Conservation (phyloP, 2,329 filamentous ascomycete species). For the Lomentospora prolificans region DNA sequence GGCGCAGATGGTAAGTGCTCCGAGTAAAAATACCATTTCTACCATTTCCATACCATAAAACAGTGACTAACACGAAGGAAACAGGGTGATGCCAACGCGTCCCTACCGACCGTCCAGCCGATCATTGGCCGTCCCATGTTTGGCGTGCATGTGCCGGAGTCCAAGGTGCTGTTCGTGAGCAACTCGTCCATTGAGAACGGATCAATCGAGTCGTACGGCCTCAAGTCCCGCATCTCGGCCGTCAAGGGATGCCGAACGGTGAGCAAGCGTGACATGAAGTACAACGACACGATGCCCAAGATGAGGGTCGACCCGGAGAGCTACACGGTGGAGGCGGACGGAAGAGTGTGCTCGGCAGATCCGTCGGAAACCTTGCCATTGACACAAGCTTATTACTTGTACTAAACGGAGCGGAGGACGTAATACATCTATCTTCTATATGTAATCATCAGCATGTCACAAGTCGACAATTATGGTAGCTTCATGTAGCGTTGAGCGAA, state of each 20-base stretch:
- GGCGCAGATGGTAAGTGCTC: slow-evolving; percentile 63
- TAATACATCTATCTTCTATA: too few species aligned
- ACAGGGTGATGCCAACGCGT: slow-evolving; percentile 70
- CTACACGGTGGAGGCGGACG: slow-evolving; percentile 82
- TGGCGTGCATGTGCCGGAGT: slow-evolving; percentile 59
- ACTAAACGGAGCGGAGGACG: slow-evolving; percentile 32
- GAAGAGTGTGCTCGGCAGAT: slow-evolving; percentile 60
- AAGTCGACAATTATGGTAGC: background rate
- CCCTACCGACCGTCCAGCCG: slow-evolving; percentile 82
- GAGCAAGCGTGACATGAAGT: slow-evolving; percentile 82
- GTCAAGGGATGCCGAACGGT: slow-evolving; percentile 68
- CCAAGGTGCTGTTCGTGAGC: slow-evolving; percentile 77
- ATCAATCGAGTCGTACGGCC: slow-evolving; percentile 57
- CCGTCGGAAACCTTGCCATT: slow-evolving; percentile 63
- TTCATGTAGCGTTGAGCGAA: too few species aligned
- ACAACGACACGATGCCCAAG: slow-evolving; percentile 70
- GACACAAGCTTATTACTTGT: slow-evolving; percentile 69
- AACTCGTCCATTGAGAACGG: slow-evolving; percentile 59
- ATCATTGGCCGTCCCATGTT: slow-evolving; percentile 82
- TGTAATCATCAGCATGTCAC: background rate
- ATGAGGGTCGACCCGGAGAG: slow-evolving; percentile 90
- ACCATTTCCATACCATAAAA: too few species aligned
- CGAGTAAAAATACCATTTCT: too few species aligned
- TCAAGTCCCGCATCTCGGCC: slow-evolving; percentile 71
- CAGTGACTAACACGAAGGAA: too few species aligned